Evolutionary conservation across 1,284 basidiomycete genomes (phyloP), one percentile per base, ranked within the genome.

Genomic region (Pascua sp.): DNA sequence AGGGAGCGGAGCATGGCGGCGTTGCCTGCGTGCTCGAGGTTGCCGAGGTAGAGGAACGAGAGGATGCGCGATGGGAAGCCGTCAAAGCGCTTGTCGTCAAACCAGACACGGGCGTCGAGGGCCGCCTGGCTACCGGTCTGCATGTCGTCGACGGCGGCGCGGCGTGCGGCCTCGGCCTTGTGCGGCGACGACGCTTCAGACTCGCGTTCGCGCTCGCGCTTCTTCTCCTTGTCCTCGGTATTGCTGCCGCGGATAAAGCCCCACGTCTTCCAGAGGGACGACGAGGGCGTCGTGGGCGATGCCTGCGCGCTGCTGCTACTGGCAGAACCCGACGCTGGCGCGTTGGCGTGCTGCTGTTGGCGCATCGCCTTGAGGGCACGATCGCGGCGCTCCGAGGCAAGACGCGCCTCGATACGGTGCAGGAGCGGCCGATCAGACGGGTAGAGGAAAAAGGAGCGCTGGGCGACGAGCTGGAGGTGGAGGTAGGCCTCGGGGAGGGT

Each of bases 1-100:
- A 98, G 83, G 3, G 91, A 88, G 66, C 91, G 88, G 5, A 98
- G 85, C 92, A 98, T 96, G 68, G 90, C 88, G 45, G 87, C 92
- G 72, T 98, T 98, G 47, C 88, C 83, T 0, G 95, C 95, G 66
- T 98, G 95, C 69, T 91, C 90, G 88, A 96, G 73, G 76, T 97
- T 97, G 53, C 95, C 94, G 47, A 98, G 84, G 78, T 98, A 98
- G 68, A 98, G 81, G 80, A 92, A 95, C 43, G 91, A 91, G 59
- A 97, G 77, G 63, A 98, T 93, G 38, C 93, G 84, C 68, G 90
- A 93, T 8, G 95, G 94, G 79, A 98, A 94, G 64, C 94, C 94
- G 70, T 98, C 93, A 73, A 98, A 98, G 59, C 90, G 80, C 42
- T 85, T 82, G 75, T 93, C 90, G 67, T 91, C 87, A 77, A 97